These are phyloP conservation scores for Cyclocybe cylindracea DNA, from an alignment of 768 basidiomycete genomes.

Conservation along the genomic window DNA sequence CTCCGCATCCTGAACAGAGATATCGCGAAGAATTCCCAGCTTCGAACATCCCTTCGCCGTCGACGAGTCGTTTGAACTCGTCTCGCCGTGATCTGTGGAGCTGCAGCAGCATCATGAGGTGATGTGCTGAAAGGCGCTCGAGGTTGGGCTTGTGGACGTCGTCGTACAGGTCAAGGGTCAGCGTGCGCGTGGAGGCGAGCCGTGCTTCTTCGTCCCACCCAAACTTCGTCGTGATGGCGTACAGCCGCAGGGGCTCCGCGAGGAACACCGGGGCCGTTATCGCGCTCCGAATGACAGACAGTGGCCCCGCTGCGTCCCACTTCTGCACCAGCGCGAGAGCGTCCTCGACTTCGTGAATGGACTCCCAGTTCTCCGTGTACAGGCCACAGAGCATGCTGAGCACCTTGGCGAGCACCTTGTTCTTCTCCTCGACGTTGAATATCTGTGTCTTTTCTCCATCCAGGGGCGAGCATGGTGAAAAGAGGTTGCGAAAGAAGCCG, in stretches of 20 bases:
- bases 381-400: conserved; percentile 43
- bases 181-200: conserved; percentile 40
- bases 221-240: conserved; percentile 43
- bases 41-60: conserved; percentile 36
- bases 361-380: conserved; percentile 38
- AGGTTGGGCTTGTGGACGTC: conserved; percentile 32
- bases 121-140: conserved; percentile 30
- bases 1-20: conserved; percentile 33
- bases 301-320: conserved; percentile 46
- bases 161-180: conserved; percentile 39
- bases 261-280: conserved; percentile 43
- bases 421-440: conserved; percentile 31
- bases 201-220: conserved; percentile 47
- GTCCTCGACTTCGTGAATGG: conserved; percentile 40
- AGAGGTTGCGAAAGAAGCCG: conserved; percentile 59
- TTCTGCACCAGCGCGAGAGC: conserved; percentile 42
- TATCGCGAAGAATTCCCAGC: conserved; percentile 34
- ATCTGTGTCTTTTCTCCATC: conserved; percentile 15
- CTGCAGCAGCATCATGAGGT: conserved; percentile 37
- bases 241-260: conserved; percentile 46
- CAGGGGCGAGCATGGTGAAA: conserved; percentile 26
- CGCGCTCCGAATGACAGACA: conserved; percentile 42
- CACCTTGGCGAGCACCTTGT: conserved; percentile 36
- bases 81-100: conserved; percentile 43
- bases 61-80: conserved; percentile 33